phyloP scores from a whole-genome alignment of 371 early-diverging fungal genomes.

The Nosema muscidifuracis region DNA sequence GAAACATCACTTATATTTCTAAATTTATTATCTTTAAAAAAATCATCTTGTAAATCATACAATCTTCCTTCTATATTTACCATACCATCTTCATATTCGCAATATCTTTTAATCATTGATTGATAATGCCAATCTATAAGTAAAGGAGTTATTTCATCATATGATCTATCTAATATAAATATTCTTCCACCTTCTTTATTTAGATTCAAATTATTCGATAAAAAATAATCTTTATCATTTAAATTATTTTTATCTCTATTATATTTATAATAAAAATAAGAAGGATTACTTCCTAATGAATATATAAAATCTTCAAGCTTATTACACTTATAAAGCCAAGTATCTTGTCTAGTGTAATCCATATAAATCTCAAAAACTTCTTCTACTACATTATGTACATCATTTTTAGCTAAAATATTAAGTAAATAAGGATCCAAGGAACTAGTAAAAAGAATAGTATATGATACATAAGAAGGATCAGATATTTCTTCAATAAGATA shows the following conservation, averaged over 20 bases:
- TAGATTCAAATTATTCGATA: neutral
- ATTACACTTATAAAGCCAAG: conserved; percentile 19
- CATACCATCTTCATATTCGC: conserved; percentile 82
- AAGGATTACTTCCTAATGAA: conserved; percentile 48
- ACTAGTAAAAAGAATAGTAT: conserved; percentile 59
- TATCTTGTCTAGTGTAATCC: conserved; percentile 47
- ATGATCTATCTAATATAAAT: conserved; percentile 79
- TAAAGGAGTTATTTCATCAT: conserved; percentile 91
- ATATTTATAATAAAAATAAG: no score
- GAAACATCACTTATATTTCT: conserved; percentile 54
- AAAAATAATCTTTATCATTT: conserved; percentile 7
- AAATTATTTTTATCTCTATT: neutral
- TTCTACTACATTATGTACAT: conserved; percentile 51
- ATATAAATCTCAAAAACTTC: conserved; percentile 62
- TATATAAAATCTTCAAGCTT: conserved; percentile 42
- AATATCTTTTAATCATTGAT: conserved; percentile 88
- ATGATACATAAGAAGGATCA: conserved; percentile 56
- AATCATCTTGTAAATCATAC: conserved; percentile 39
- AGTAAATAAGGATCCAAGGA: conserved; percentile 49
- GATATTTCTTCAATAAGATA: conserved; percentile 55
- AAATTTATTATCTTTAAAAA: conserved; percentile 57
- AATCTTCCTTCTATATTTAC: conserved; percentile 70
- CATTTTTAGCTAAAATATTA: conserved; percentile 54
- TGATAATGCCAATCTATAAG: conserved; percentile 96
- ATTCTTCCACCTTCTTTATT: conserved; percentile 58